Percentiles rank a stretch among this genome's conserved stretches.
These are phyloP conservation scores for Geotrichum histeridarum DNA, from an alignment of 1,139 yeast genomes.

Conservation along the genomic window DNA sequence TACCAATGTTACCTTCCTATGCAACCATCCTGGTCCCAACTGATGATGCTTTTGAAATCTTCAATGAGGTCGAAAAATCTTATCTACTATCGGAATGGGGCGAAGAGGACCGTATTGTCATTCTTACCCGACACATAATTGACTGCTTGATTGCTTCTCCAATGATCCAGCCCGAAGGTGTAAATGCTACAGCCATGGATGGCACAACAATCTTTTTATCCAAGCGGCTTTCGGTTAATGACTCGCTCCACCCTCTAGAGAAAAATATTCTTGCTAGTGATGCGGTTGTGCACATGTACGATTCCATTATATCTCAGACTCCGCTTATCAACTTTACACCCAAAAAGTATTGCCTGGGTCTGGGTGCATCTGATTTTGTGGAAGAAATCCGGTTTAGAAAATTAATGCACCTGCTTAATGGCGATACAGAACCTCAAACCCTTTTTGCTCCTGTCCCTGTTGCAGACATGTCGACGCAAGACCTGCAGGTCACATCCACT, in stretches of 20 bases:
- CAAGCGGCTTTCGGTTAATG: slow-evolving; percentile 24
- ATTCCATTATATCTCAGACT: slow-evolving; percentile 28
- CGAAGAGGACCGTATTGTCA: slow-evolving; percentile 34
- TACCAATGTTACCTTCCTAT: slow-evolving; percentile 17
- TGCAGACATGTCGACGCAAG: slow-evolving; percentile 26
- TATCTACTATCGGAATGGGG: slow-evolving; percentile 44
- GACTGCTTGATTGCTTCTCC: slow-evolving; percentile 23
- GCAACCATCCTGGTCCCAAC: slow-evolving; percentile 46
- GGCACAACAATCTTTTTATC: slow-evolving; percentile 27
- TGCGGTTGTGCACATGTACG: slow-evolving; percentile 61
- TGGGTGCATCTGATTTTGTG: slow-evolving; percentile 63
- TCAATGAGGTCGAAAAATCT: slow-evolving; percentile 44
- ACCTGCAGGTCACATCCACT: slow-evolving; percentile 29
- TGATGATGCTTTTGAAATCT: slow-evolving; percentile 39
- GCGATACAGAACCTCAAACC: slow-evolving; percentile 47
- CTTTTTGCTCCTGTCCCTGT: slow-evolving; percentile 45
- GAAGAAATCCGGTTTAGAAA: slow-evolving; percentile 63
- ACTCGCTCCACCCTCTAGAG: slow-evolving; percentile 33
- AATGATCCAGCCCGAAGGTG: slow-evolving; percentile 32
- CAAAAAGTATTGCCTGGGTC: slow-evolving; percentile 64
- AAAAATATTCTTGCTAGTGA: slow-evolving; percentile 49
- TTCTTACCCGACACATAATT: slow-evolving; percentile 40
- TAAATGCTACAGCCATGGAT: slow-evolving; percentile 24
- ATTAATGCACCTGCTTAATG: slow-evolving; percentile 52
- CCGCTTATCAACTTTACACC: slow-evolving; percentile 51